Conservation (phyloP, 2,329 filamentous ascomycete genomes). For the Xylariales sp. region DNA sequence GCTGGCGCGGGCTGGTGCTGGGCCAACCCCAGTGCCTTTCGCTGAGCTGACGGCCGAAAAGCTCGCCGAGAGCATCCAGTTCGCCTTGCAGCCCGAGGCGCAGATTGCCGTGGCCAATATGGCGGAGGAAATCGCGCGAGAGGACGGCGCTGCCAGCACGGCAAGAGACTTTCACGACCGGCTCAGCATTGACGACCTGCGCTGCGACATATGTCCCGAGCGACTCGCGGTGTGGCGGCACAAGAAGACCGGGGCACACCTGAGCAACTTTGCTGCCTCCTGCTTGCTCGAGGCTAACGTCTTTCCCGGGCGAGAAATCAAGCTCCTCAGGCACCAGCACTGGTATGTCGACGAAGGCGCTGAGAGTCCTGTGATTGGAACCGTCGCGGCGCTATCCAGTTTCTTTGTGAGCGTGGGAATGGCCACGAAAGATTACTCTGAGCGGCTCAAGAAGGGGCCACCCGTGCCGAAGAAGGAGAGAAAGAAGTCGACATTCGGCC, state of each 20-base stretch:
- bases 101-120: slow-evolving; percentile 48
- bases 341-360: slow-evolving; percentile 10
- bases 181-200: slow-evolving; percentile 58
- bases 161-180: slow-evolving; percentile 67
- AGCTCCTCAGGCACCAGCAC: slow-evolving; percentile 37
- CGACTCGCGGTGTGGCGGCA: slow-evolving; percentile 72
- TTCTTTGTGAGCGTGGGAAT: not conserved
- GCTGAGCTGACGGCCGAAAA: slow-evolving; percentile 54
- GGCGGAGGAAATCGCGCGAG: slow-evolving; percentile 60
- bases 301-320: slow-evolving; percentile 67
- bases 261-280: slow-evolving; percentile 70
- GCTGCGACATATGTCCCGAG: slow-evolving; percentile 65
- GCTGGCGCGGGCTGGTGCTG: slow-evolving; percentile 56
- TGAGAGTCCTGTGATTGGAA: not conserved
- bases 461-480: not conserved
- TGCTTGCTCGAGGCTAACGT: slow-evolving; percentile 60
- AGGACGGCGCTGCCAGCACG: slow-evolving; percentile 59
- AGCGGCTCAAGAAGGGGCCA: not conserved
- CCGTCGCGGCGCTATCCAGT: not conserved
- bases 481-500: no score
- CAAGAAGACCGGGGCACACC: slow-evolving; percentile 59
- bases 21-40: slow-evolving; percentile 52
- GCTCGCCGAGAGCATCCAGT: slow-evolving; percentile 47
- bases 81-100: slow-evolving; percentile 46
- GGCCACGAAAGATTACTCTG: not conserved